Base-by-base conservation (phyloP, 2,329 filamentous ascomycete genomes). In the Aspergillus intermedius region DNA sequence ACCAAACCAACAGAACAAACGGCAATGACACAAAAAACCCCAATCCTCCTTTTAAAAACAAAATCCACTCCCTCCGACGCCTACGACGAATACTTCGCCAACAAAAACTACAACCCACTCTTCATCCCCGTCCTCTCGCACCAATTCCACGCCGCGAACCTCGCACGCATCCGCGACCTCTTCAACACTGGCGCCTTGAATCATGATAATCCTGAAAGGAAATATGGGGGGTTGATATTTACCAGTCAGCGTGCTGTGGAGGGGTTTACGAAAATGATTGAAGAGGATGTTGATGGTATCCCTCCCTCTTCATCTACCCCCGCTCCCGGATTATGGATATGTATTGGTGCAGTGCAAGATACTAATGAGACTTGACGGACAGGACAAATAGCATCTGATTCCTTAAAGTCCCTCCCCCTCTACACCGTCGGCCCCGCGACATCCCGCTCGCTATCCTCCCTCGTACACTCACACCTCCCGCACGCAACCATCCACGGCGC, bases 401-500 rank as follows among this genome's bases (percentile, higher is more conserved):
- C 59, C 8, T 67, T 69, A 7, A 54, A 49, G 47, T 48, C 51
- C 42, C 54, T 67, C 42, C 50, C 59, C 22, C 59, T 77, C n/a
- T 77, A 76, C 58, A 70, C 69, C 21, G 74, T 77, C 56, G 74
- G 74, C 3, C 74, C 74, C 3, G 74, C 74, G 9, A 77, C 74
- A 3, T 68, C 86, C 2, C 82, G 87, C 44, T 86, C 88, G 4
- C 76, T 98, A 32, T 68, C 70, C 37, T 70, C 75, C 2, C 58
- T 86, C 9, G 67, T 73, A 37, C 61, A 60, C 55, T 54, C 53
- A 13, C 54, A 64, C 56, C 69, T 48, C 71, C 82, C 45, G 62
- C 74, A 37, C 64, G 86, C 60, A 73, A 81, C 42, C 1, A 80
- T 96, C 28, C 79, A 88, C 50, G 93, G 91, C 42, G 81, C 85